A percentile compares a stretch with the other conserved stretches of the same genome.
Evolutionary conservation across 2,329 filamentous ascomycete genomes (phyloP).

Genomic region (Colletotrichum eleusines): DNA sequence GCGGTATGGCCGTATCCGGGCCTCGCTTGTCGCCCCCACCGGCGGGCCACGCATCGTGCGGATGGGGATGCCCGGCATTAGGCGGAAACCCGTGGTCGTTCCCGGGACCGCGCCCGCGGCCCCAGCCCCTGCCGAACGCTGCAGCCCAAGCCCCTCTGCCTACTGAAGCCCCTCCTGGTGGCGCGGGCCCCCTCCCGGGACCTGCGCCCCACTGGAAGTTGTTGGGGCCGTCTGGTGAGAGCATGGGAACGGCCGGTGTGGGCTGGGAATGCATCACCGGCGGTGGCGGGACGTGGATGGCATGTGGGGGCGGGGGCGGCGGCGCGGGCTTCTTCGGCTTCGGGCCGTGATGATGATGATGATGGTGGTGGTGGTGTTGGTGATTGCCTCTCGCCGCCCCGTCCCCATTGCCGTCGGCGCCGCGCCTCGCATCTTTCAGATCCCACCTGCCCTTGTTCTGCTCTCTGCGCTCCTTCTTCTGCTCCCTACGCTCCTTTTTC

Average conservation of each 20-base stretch:
- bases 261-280: constrained; percentile 22
- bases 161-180: neutral
- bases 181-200: constrained; percentile 7
- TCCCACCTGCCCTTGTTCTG: constrained; percentile 49
- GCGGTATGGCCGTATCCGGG: neutral
- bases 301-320: constrained; percentile 30
- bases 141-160: constrained; percentile 14
- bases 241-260: constrained; percentile 8
- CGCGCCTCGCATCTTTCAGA: constrained; percentile 49
- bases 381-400: constrained; percentile 1
- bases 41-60: constrained; percentile 21
- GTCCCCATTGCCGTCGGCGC: constrained; percentile 12
- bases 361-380: constrained; percentile 15
- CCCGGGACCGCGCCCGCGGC: neutral
- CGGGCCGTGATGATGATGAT: constrained; percentile 20
- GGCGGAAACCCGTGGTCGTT: neutral
- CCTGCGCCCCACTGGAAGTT: constrained; percentile 19
- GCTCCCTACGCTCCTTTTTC: constrained; percentile 47
- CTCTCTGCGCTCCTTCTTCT: constrained; percentile 50
- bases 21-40: neutral
- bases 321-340: constrained; percentile 8
- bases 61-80: neutral
- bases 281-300: constrained; percentile 4
- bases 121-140: constrained; percentile 32
- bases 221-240: neutral